These are phyloP conservation scores for Pythium insidiosum DNA, from an alignment of 352 stramenopile genomes.

Conservation along the genomic window DNA sequence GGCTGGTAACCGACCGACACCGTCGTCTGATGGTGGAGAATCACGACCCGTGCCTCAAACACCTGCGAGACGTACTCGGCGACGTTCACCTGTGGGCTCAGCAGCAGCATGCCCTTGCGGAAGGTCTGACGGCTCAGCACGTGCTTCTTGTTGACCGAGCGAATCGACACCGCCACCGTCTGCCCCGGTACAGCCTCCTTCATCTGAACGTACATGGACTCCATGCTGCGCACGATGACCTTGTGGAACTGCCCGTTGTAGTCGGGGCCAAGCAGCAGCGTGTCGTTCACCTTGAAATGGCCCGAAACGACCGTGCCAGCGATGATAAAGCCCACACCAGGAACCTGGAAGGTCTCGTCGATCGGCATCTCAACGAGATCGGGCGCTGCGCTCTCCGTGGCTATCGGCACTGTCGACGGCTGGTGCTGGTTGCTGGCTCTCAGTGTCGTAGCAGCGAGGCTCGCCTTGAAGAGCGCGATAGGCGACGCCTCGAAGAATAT, in stretches of 20 bases:
- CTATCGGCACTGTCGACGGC: conserved; percentile 1
- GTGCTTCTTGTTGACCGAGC: conserved; percentile 87
- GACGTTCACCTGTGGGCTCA: conserved; percentile 76
- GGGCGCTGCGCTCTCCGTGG: neutral
- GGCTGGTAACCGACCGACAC: conserved; percentile 91
- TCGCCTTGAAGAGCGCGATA: conserved; percentile 62
- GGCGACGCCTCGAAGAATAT: conserved; percentile 69
- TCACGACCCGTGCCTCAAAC: conserved; percentile 91
- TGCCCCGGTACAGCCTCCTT: conserved; percentile 84
- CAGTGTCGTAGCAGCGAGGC: conserved; percentile 47
- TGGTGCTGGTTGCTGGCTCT: conserved; percentile 46
- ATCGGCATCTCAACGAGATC: conserved; percentile 82
- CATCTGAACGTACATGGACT: conserved; percentile 87
- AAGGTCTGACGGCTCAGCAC: conserved; percentile 77
- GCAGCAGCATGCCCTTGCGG: conserved; percentile 90
- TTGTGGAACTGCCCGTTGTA: conserved; percentile 85
- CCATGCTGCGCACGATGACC: conserved; percentile 79
- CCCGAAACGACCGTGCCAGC: conserved; percentile 92
- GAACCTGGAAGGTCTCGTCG: conserved; percentile 88
- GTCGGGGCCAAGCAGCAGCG: conserved; percentile 87
- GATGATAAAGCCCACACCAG: conserved; percentile 92
- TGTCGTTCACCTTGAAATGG: conserved; percentile 81
- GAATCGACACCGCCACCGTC: conserved; percentile 79
- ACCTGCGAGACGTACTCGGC: conserved; percentile 67
- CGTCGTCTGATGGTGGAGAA: conserved; percentile 95